A percentile compares a stretch with the other conserved stretches of the same genome.
Conservation (phyloP, 2,329 filamentous ascomycete species). For the Uncinocarpus reesii region DNA sequence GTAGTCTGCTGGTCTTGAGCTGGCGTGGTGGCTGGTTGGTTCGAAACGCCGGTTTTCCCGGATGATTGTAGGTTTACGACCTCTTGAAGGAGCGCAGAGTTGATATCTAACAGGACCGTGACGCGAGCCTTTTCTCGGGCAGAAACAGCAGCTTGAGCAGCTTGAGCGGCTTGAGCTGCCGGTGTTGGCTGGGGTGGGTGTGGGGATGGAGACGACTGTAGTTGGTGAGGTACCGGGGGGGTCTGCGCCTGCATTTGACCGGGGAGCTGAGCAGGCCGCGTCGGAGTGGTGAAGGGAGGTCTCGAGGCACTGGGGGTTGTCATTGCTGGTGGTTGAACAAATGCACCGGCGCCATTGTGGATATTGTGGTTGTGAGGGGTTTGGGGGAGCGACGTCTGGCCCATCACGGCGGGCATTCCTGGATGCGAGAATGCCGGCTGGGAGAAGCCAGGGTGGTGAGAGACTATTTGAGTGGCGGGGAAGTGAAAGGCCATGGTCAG, state of each 20-base stretch:
- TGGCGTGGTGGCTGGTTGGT: constrained; percentile 24
- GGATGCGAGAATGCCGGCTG: constrained; percentile 12
- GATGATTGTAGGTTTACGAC: constrained; percentile 38
- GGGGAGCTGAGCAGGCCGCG: constrained; percentile 6
- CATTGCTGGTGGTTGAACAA: constrained; percentile 15
- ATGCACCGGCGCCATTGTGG: constrained; percentile 9
- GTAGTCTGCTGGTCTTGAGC: constrained; percentile 23
- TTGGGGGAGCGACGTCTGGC: constrained; percentile 19
- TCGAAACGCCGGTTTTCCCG: constrained; percentile 33
- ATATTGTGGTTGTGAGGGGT: constrained; percentile 9
- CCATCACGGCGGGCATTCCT: constrained; percentile 7
- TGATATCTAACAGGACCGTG: constrained; percentile 38
- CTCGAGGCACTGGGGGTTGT: constrained; percentile 9
- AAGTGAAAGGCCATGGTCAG: constrained; percentile 1
- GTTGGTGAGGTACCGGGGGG: constrained; percentile 3
- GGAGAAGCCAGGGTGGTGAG: constrained; percentile 11
- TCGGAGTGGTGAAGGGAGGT: constrained; percentile 15
- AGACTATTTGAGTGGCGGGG: neutral
- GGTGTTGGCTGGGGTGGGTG: constrained; percentile 8
- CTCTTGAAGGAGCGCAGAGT: constrained; percentile 39
- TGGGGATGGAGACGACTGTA: constrained; percentile 11
- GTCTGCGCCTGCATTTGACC: constrained; percentile 3
- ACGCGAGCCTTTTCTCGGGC: constrained; percentile 39
- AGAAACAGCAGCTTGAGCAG: constrained; percentile 18
- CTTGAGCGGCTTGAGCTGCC: constrained; percentile 14